Base-by-base conservation (phyloP, 352 stramenopile species). In the Lagenidium giganteum region DNA sequence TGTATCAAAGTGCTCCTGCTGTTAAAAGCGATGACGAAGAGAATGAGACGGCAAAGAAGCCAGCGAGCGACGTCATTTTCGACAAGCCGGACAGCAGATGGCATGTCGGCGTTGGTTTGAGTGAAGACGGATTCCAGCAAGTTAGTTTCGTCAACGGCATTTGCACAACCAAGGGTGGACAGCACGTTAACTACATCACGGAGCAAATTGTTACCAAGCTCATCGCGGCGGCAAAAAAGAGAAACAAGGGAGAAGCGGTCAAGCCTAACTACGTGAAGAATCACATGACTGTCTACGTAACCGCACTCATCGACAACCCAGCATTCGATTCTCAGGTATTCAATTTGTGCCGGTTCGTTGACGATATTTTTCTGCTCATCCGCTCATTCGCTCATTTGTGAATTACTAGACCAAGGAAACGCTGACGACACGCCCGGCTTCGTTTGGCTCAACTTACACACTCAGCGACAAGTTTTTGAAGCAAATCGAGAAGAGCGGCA, bases 121-220 rank as follows among this genome's bases (percentile, higher is more conserved):
- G 93, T 33, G 87, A 98, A 33, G 84, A 87, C 38, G 83, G 88
- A 4, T 97, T 98, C 49, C 89, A 98, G 64, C 93, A 95, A 57
- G 81, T 98, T 24, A 98, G 93, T 42, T 99, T 99, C 61, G 95
- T 99, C 13, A 99, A 99, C 59, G 87, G 89, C 25, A 98, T 99
- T 68, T 96, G 87, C 38, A 99, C 96, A 3, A 93, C 77, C 9
- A 95, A 97, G 61, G 96, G 96, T 38, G 96, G 96, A 6, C 93
- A 97, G 40, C 96, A 99, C 58, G 95, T 99, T 8, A 84, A 92
- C 39, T 96, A 96, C 52, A 91, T 97, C 24, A 75, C 82, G 5
- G 86, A 97, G 35, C 89, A 97, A 53, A 76, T 97, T 24, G 72
- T 76, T 8, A 83, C 84, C 41, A 91, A 93, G 24, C 67, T 98